Base-by-base conservation (phyloP, 306 rosid genomes). In the Aeschynomene evenia region DNA sequence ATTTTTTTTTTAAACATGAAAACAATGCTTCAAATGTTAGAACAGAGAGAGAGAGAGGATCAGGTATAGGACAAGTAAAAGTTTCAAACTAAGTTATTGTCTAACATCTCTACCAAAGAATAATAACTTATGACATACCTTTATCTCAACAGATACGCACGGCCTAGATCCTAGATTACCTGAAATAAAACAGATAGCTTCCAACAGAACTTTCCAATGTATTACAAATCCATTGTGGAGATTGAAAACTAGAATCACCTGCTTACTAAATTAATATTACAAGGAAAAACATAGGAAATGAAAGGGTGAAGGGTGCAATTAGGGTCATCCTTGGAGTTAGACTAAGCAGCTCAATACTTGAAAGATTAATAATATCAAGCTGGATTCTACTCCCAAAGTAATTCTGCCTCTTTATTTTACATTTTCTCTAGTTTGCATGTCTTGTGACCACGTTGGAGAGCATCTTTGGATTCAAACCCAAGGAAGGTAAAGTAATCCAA, bases 121-220 rank as follows among this genome's bases (percentile, higher is more conserved):
- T 5, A 11, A 31, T 50, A 61, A 20, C 29, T 50, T 39, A 54
- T 59, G 58, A 21, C 56, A 36, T 53, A 89, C 97, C 99, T 95
- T 95, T 79, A 95, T 89, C 88, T 95, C 99, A 34, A 95, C 82
- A 77, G 91, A 87, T 80, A 95, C 76, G 83, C 91, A 85, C 28
- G 85, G 79, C 53, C 64, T 79, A n/a, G 77, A 85, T 67, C 67
- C 87, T 11, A 21, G 77, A 65, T 70, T 58, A 78, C 83, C 98
- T 90, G 85, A 79, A 85, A 77, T 39, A 56, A 62, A 84, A 63
- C 72, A 53, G 33, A 15, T 39, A 64, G 59, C 45, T 51, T 58
- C 66, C 19, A 28, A 59, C 63, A 54, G 49, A 48, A 45, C 58
- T 68, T 43, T 68, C 63, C 22, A 70, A 63, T 36, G 36, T 26